Evolutionary conservation across 331 rosid genomes (phyloP).

Genomic region (Rhamnella rubrinervis): DNA sequence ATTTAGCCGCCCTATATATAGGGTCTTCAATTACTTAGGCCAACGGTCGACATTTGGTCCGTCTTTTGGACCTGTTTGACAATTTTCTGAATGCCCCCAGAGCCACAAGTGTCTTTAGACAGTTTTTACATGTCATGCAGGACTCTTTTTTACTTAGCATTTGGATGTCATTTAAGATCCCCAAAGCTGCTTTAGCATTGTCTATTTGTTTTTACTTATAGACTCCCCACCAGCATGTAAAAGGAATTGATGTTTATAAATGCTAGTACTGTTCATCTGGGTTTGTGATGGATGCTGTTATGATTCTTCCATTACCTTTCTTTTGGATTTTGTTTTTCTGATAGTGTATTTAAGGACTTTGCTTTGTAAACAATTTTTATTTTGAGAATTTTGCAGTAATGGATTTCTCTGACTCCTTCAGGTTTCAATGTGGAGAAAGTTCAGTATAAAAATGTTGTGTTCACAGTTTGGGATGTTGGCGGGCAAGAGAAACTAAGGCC

Average conservation of each 20-base stretch:
- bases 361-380: not conserved
- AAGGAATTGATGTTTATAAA: too few relatives aligned
- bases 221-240: too few relatives aligned
- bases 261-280: too few relatives aligned
- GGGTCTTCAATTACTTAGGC: not conserved
- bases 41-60: not conserved
- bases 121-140: not conserved
- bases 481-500: constrained; percentile 98
- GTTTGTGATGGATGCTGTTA: too few relatives aligned
- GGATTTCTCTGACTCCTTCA: constrained; percentile 20
- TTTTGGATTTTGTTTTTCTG: not conserved
- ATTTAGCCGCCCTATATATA: not conserved
- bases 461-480: constrained; percentile 99
- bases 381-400: not conserved
- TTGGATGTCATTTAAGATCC: not conserved
- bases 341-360: not conserved
- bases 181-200: not conserved
- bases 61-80: not conserved
- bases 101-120: not conserved
- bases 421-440: constrained; percentile 99
- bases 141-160: not conserved
- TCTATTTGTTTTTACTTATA: too few relatives aligned
- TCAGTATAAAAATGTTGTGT: constrained; percentile 92
- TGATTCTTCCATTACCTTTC: too few relatives aligned
- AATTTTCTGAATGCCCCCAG: not conserved